Conservation (phyloP, 177 flowering plant genomes). For the Vitis hybrid region DNA sequence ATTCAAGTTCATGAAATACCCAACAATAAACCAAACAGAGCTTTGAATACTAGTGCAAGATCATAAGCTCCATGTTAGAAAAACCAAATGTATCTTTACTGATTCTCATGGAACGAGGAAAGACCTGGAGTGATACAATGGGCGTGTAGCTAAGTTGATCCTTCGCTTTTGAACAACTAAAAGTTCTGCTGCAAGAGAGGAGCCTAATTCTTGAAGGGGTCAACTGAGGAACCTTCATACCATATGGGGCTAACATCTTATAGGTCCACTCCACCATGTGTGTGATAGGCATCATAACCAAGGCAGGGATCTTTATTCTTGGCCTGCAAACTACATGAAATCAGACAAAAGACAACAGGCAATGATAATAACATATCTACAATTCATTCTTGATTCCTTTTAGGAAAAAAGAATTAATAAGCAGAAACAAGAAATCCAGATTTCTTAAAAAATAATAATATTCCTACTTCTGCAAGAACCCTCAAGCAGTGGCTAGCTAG, state of each 20-base stretch:
- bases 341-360: constrained; percentile 22
- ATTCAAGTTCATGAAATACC: not conserved
- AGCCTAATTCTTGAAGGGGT: constrained; percentile 94
- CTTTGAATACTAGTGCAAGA: too few relatives aligned
- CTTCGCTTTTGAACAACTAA: constrained; percentile 82
- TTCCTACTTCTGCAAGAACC: not conserved
- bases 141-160: constrained; percentile 84
- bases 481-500: too few relatives aligned
- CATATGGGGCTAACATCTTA: constrained; percentile 73
- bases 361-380: not conserved
- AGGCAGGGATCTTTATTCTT: constrained; percentile 80
- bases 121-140: constrained; percentile 79
- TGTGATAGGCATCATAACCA: constrained; percentile 88
- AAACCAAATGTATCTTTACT: not conserved
- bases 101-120: not conserved
- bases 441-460: not conserved
- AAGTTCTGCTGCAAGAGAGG: constrained; percentile 76
- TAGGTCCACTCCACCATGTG: constrained; percentile 71
- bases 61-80: not conserved
- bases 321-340: constrained; percentile 69
- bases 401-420: not conserved
- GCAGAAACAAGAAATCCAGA: not conserved
- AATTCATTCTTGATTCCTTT: not conserved
- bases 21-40: not conserved
- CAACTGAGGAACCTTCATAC: constrained; percentile 95